Evolutionary conservation across 2,329 filamentous ascomycete genomes (phyloP).

Genomic region (Cladosporium halotolerans): DNA sequence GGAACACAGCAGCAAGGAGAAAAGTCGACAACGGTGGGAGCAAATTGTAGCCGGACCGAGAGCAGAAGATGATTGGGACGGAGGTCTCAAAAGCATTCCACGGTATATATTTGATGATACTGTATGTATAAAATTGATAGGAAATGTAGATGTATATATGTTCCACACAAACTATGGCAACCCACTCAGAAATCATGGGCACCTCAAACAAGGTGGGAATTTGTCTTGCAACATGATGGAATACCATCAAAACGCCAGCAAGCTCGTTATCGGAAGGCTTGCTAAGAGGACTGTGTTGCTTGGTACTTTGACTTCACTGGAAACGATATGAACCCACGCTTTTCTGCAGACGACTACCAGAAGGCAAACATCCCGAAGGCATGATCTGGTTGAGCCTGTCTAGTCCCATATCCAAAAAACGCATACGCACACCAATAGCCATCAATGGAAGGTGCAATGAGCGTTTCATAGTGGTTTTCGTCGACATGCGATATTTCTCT

Average conservation of each 20-base stretch:
- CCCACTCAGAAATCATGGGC: conserved; percentile 7
- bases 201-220: conserved; percentile 10
- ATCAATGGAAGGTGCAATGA: no score
- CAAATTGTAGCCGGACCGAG: conserved; percentile 17
- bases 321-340: no score
- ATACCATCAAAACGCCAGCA: conserved; percentile 11
- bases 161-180: conserved; percentile 9
- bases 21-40: conserved; percentile 21
- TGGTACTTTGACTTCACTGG: neutral
- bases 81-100: no score
- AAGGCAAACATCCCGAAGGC: no score
- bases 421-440: neutral
- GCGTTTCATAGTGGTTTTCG: no score
- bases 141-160: neutral
- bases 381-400: neutral
- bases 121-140: neutral
- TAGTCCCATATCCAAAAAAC: neutral
- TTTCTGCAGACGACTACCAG: no score
- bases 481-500: neutral
- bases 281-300: conserved; percentile 12
- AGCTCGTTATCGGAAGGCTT: conserved; percentile 12
- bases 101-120: neutral
- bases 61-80: neutral
- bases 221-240: conserved; percentile 9
- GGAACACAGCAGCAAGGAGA: conserved; percentile 53